These are phyloP conservation scores for Talaromyces amestolkiae DNA, from an alignment of 2,329 filamentous ascomycete species.

Conservation along the genomic window DNA sequence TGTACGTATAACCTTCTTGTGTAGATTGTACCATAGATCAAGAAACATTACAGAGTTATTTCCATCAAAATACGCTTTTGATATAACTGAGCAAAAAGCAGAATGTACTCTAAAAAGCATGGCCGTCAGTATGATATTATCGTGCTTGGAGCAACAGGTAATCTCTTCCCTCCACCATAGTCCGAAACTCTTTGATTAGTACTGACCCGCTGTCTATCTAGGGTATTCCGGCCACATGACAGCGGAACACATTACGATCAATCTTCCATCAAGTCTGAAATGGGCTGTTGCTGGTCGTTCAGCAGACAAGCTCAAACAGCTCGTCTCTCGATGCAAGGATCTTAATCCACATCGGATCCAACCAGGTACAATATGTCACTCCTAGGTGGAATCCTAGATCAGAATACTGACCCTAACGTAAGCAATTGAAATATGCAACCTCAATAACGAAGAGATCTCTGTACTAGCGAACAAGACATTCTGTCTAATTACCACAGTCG, in stretches of 20 bases:
- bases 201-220: background rate
- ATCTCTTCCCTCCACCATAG: background rate
- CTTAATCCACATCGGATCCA: background rate
- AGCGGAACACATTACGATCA: background rate
- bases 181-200: background rate
- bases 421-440: slow-evolving; percentile 9
- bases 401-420: background rate
- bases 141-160: slow-evolving; percentile 1
- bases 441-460: background rate
- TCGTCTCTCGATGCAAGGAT: slow-evolving; percentile 6
- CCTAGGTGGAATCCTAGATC: too few species aligned
- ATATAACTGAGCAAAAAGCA: too few species aligned
- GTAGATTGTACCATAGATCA: too few species aligned
- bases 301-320: slow-evolving; percentile 2
- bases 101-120: background rate
- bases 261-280: slow-evolving; percentile 7
- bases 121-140: background rate
- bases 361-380: background rate
- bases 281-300: slow-evolving; percentile 12
- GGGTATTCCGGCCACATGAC: slow-evolving; percentile 1
- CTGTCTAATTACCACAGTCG: slow-evolving; percentile 5
- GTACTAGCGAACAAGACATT: slow-evolving; percentile 7
- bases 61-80: too few species aligned
- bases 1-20: too few species aligned
- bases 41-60: too few species aligned